Evolutionary conservation across 2,329 filamentous ascomycete species (phyloP).

Genomic region (Plectosphaerella sp.): DNA sequence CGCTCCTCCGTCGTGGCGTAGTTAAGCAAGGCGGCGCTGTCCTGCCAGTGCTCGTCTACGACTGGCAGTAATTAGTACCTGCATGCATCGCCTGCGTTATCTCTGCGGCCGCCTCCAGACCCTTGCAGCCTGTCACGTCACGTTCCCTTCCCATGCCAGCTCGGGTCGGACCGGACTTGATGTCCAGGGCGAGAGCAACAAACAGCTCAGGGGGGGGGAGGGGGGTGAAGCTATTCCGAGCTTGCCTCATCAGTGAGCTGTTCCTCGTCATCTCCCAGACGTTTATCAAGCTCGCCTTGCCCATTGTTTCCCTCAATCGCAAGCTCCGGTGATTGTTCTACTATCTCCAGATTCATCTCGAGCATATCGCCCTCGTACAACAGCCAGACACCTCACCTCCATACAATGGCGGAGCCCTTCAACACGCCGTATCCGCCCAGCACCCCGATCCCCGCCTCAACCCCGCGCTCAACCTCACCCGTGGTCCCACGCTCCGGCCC

Average conservation of each 20-base stretch:
- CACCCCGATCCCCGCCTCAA: conserved; percentile 25
- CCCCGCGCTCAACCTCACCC: conserved; percentile 38
- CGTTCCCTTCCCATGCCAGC: no score
- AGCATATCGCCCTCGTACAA: neutral
- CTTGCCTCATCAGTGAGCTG: neutral
- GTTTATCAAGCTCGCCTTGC: neutral
- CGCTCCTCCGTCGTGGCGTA: no score
- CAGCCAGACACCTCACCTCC: neutral
- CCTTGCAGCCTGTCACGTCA: neutral
- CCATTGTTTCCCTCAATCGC: neutral
- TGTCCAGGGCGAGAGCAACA: no score
- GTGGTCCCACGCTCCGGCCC: conserved; percentile 13
- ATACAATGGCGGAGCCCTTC: conserved; percentile 39
- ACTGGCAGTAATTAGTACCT: no score
- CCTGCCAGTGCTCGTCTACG: no score
- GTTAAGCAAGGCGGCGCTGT: no score
- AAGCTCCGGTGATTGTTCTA: neutral
- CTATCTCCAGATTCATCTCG: neutral
- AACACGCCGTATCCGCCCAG: conserved; percentile 40
- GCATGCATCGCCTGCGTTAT: no score
- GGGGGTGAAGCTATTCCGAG: neutral
- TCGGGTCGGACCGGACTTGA: neutral
- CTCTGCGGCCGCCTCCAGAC: neutral
- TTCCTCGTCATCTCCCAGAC: neutral
- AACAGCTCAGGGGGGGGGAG: neutral